These are phyloP conservation scores for Nectriaceae sp. DNA, from an alignment of 2,329 filamentous ascomycete species.

Conservation along the genomic window DNA sequence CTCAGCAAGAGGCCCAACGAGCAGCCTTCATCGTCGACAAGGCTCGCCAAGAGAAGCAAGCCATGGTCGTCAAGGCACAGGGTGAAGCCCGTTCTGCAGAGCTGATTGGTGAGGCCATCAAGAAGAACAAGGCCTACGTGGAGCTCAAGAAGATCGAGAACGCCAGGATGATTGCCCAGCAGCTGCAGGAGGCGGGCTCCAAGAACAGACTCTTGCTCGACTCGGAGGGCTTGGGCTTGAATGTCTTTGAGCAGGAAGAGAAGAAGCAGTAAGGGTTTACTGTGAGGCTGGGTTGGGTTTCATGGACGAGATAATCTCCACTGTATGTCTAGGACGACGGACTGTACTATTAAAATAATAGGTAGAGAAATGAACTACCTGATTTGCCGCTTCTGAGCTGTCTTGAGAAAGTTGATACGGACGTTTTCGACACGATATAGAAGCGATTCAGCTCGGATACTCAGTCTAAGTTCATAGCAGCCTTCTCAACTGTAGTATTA, in stretches of 20 bases:
- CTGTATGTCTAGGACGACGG: constrained; percentile 44
- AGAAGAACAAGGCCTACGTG: constrained; percentile 97
- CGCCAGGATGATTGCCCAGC: constrained; percentile 81
- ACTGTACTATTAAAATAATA: constrained; percentile 10
- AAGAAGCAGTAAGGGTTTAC: constrained; percentile 44
- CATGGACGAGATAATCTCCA: constrained; percentile 43
- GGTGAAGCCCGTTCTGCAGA: constrained; percentile 98
- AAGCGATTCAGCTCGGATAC: too few relatives aligned
- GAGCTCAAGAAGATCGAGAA: constrained; percentile 99
- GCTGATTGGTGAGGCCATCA: constrained; percentile 98
- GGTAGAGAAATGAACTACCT: constrained; percentile 22
- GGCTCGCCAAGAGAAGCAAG: constrained; percentile 98
- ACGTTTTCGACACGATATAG: too few relatives aligned
- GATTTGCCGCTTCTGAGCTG: constrained; percentile 20
- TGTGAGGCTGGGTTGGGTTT: constrained; percentile 11
- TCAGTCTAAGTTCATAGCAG: too few relatives aligned
- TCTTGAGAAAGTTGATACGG: too few relatives aligned
- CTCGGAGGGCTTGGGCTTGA: constrained; percentile 85
- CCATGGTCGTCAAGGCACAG: constrained; percentile 96
- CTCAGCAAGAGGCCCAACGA: constrained; percentile 91
- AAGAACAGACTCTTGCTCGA: constrained; percentile 95
- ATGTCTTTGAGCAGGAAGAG: constrained; percentile 65
- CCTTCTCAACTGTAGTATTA: too few relatives aligned
- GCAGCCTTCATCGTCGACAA: constrained; percentile 99
- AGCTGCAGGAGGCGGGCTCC: constrained; percentile 82